Base-by-base conservation (phyloP, 2,329 filamentous ascomycete genomes). In the Xylariomycetidae sp. region DNA sequence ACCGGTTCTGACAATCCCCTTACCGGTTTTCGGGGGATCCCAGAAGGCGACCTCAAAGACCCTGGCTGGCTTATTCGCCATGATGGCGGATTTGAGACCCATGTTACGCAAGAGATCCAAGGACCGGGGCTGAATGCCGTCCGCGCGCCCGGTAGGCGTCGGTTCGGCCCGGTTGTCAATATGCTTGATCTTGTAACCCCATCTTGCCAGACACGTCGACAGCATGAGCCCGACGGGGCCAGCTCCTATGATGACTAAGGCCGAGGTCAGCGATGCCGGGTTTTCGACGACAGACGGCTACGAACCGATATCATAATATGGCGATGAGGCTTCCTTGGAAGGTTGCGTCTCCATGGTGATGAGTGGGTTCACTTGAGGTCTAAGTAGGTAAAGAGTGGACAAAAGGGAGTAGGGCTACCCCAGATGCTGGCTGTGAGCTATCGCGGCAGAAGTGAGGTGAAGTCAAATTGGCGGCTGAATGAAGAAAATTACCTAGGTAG, bases 151-250 rank as follows among this genome's bases (percentile, higher is more conserved):
- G 14, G 88, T 94, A 3, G 78, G 55, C 10, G 88, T 95, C 12
- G 88, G 88, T 52, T 90, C 85, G 3, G 87, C 71, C 38, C 88
- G 76, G 63, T 94, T 94, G 64, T 95, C 89, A 54, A 95, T 88
- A 63, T 95, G 88, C 69, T 90, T 94, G 61, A 96, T 87, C 59
- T 80, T 88, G 70, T 95, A 96, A 14, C 89, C 89, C 87, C 88
- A 95, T 66, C 88, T 74, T 40, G 87, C 85, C 41, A 96, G 74
- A 56, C 85, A 90, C 18, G 88, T 88, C 7, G 88, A 92, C 16
- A 95, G 74, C 64, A 94, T 81, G 37, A 95, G 75, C 35, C 89
- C 89, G 25, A 89, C 88, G 4, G 89, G 89, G 12, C 89, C 89
- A 36, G 89, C 89, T 44, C 89, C 89, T 35, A 95, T 74, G 46